Evolutionary conservation across 345 rosid genomes (phyloP), one percentile per base, ranked within the genome.

Genomic region (Laguncularia racemosa): DNA sequence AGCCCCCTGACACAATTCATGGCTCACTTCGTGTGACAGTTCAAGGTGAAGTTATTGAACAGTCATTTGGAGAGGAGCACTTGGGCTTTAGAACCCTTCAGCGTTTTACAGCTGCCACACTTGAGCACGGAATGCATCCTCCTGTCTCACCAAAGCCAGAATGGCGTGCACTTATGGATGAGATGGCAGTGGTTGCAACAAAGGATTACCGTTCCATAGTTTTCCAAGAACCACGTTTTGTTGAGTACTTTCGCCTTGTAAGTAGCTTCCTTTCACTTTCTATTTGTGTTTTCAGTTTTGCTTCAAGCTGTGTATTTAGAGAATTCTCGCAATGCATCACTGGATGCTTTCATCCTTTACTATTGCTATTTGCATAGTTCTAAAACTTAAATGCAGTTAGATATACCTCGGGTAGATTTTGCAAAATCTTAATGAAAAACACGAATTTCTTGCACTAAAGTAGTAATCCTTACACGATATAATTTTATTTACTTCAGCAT

Each of bases 21-120:
- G 97, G 98, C 18, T 88, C 91, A 9, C 76, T 92, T 44, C 81
- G 97, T 44, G 98, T 92, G 60, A 92, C 98, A 0, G 96, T 92
- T 71, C 97, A 89, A 71, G 97, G 99, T 5, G 99, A 92, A 78
- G 95, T 92, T 50, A 89, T 92, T 17, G 96, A 93, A 57, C 95
- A 85, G 67, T 85, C 90, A 51, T 93, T 93, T 46, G 97, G 97
- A 48, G 97, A 89, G 76, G 96, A 86, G 68, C 95, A 89, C 59
- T 73, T 87, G 53, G 87, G 97, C 79, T 87, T 93, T 45, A 80
- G 99, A 70, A 87, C 97, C 13, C 97, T 89, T 49, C 95, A 93
- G 77, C 96, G 95, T 66, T 93, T 87, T 73, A 79, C 95, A 2
- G 96, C 99, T 67, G 99, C 99, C 55, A 89, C 97, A 12, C 86